A percentile compares a stretch with the other conserved stretches of the same genome.
These are phyloP conservation scores for Trametes elegans DNA, from an alignment of 768 basidiomycete species.

Conservation along the genomic window DNA sequence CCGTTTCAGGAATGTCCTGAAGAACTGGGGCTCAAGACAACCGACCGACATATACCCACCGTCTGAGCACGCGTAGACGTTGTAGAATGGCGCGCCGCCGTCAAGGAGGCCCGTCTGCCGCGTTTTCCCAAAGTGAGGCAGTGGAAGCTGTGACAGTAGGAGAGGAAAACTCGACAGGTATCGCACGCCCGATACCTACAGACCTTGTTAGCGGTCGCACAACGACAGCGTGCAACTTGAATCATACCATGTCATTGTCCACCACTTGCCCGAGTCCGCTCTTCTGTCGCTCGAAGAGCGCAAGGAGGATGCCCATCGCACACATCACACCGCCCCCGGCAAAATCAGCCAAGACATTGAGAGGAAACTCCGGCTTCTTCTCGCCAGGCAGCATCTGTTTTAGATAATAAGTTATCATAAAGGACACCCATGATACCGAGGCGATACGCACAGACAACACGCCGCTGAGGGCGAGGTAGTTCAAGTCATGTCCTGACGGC, in stretches of 20 bases:
- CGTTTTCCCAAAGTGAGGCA: background rate
- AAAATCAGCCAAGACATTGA: slow-evolving; percentile 80
- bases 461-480: slow-evolving; percentile 80
- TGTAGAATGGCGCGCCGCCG: slow-evolving; percentile 78
- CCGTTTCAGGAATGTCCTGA: slow-evolving; percentile 52
- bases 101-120: slow-evolving; percentile 44
- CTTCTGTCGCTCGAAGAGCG: slow-evolving; percentile 62
- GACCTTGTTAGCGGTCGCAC: background rate
- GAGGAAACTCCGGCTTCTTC: slow-evolving; percentile 66
- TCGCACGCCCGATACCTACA: slow-evolving; percentile 73
- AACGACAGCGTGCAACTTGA: background rate
- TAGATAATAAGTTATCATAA: background rate
- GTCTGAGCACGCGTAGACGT: slow-evolving; percentile 69
- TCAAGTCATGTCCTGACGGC: slow-evolving; percentile 72
- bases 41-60: slow-evolving; percentile 75
- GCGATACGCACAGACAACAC: slow-evolving; percentile 53
- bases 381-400: slow-evolving; percentile 66
- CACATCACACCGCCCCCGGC: slow-evolving; percentile 78
- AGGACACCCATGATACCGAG: no score
- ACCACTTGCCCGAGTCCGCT: slow-evolving; percentile 76
- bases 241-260: slow-evolving; percentile 67
- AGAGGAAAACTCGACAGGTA: slow-evolving; percentile 77
- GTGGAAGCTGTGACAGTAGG: background rate
- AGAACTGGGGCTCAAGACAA: slow-evolving; percentile 75
- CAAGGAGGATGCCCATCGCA: slow-evolving; percentile 69